Conservation (phyloP, 2,329 filamentous ascomycete genomes). For the Chalaropsis ovoidea region DNA sequence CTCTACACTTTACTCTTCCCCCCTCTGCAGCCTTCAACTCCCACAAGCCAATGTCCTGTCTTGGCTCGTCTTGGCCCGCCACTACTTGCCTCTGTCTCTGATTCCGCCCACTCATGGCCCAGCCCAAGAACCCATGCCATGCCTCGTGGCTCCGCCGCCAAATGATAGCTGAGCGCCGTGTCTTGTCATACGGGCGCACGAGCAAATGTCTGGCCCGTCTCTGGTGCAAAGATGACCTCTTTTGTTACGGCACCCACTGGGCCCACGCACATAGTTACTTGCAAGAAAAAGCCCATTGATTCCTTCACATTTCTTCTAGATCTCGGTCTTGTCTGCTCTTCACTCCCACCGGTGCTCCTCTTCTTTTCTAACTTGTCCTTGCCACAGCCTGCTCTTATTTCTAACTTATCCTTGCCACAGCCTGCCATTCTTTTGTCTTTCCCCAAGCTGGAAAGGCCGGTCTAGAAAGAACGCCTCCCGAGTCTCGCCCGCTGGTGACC, state of each 20-base stretch:
- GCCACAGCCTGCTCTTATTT: background rate
- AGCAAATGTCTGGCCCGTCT: background rate
- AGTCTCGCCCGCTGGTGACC: background rate
- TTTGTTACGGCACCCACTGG: background rate
- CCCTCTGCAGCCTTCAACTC: background rate
- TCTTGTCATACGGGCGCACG: background rate
- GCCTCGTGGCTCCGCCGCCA: background rate
- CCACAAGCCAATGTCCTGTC: background rate
- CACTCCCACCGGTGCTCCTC: background rate
- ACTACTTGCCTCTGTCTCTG: background rate
- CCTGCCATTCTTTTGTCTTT: background rate
- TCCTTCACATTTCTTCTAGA: background rate
- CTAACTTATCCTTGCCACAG: background rate
- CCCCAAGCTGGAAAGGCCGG: background rate
- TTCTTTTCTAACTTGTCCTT: background rate
- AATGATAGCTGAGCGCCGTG: constrained; percentile 11
- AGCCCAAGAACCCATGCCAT: background rate
- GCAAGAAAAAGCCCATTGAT: background rate
- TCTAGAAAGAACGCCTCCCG: background rate
- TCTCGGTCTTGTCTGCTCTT: background rate
- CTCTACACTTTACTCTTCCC: background rate
- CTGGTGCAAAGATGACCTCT: background rate
- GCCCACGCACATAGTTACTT: background rate
- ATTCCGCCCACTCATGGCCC: background rate
- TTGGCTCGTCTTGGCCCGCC: background rate